Evolutionary conservation across 2,329 filamentous ascomycete genomes (phyloP).

Genomic region (Cryphonectria naterciae): DNA sequence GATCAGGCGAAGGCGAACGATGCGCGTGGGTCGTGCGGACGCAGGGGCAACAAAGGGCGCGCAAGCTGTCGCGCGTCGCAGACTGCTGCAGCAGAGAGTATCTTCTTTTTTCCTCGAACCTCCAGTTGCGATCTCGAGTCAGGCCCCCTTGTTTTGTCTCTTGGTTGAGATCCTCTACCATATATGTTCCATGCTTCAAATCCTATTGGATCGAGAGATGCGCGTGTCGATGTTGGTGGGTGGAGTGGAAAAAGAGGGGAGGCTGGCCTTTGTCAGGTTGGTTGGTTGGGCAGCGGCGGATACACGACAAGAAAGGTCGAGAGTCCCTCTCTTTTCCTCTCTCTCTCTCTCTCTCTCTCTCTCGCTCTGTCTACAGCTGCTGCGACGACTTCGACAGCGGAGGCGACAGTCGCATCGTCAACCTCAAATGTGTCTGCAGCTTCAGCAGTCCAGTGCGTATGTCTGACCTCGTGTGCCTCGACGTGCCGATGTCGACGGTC

Average conservation of each 20-base stretch:
- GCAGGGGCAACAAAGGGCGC: constrained; percentile 13
- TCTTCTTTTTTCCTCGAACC: neutral
- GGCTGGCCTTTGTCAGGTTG: neutral
- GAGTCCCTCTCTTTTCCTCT: neutral
- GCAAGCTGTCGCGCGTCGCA: constrained; percentile 27
- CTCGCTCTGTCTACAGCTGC: constrained; percentile 3
- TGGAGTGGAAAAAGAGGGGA: constrained; percentile 1
- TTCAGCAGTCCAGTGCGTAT: neutral
- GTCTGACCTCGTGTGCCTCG: neutral
- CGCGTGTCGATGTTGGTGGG: neutral
- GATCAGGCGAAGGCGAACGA: neutral
- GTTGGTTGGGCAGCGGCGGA: constrained; percentile 14
- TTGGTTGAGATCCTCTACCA: constrained; percentile 13
- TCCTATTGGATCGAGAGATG: neutral
- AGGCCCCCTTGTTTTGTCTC: constrained; percentile 11
- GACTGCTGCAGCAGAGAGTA: neutral
- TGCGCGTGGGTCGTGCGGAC: constrained; percentile 6
- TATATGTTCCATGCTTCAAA: constrained; percentile 22
- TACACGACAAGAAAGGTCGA: neutral
- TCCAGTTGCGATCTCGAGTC: constrained; percentile 14
- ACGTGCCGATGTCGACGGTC: constrained; percentile 1
- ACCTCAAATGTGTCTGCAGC: neutral
- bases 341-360: too few relatives aligned
- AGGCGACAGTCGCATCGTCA: constrained; percentile 17
- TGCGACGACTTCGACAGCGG: constrained; percentile 1